These are phyloP conservation scores for Wickerhamiella azyma DNA, from an alignment of 805 yeast species.

Conservation along the genomic window DNA sequence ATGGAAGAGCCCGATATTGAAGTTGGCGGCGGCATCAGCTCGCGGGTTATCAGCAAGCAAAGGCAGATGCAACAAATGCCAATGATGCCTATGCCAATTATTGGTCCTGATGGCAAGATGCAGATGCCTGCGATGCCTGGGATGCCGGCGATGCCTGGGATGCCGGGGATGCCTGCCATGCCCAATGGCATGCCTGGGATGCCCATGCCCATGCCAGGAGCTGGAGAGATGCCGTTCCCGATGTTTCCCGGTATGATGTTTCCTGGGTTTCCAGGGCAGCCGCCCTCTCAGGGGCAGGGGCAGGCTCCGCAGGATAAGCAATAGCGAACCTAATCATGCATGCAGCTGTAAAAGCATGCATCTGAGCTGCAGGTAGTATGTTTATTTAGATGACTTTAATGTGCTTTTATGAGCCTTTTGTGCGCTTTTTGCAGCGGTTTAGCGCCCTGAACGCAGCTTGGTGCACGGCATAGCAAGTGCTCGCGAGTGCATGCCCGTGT, in stretches of 20 bases:
- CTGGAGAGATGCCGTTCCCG: not conserved
- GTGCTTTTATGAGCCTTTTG: too few relatives aligned
- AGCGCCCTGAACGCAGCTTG: too few relatives aligned
- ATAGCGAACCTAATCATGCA: too few relatives aligned
- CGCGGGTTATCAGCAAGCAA: constrained; percentile 23
- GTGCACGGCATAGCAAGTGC: too few relatives aligned
- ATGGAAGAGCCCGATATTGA: constrained; percentile 97
- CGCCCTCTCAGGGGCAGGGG: not conserved
- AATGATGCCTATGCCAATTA: constrained; percentile 6
- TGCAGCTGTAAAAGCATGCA: too few relatives aligned
- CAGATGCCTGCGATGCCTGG: constrained; percentile 17
- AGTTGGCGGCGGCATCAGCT: constrained; percentile 84
- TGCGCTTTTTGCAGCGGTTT: too few relatives aligned
- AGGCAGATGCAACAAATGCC: not conserved
- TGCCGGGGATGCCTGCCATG: constrained; percentile 18
- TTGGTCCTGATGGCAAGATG: too few relatives aligned
- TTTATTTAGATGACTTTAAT: too few relatives aligned
- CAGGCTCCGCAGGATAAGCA: too few relatives aligned
- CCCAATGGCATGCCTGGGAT: constrained; percentile 18
- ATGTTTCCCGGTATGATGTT: not conserved
- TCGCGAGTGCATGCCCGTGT: too few relatives aligned
- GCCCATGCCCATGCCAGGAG: constrained; percentile 15
- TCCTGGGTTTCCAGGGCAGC: not conserved
- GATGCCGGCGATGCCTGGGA: constrained; percentile 17
- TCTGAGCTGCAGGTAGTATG: too few relatives aligned